These are phyloP conservation scores for Pythium insidiosum DNA, from an alignment of 352 stramenopile genomes.

Conservation along the genomic window DNA sequence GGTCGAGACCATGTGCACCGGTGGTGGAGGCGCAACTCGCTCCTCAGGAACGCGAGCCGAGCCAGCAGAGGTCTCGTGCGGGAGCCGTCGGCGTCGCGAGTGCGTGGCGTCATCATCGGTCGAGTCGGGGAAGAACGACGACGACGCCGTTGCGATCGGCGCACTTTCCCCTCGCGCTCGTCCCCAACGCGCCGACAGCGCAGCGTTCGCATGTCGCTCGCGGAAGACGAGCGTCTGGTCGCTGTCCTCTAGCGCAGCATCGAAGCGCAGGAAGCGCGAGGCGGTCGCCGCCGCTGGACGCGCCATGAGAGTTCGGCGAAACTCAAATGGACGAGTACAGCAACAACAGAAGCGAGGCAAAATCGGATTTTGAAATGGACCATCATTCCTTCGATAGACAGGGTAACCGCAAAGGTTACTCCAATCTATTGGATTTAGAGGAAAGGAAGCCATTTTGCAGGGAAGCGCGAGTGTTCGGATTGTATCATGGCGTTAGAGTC, in stretches of 20 bases:
- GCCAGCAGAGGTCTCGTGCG: too few species aligned
- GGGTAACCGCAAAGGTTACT: too few species aligned
- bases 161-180: slow-evolving; percentile 1
- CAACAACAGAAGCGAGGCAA: too few species aligned
- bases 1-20: slow-evolving; percentile 18
- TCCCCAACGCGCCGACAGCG: background rate
- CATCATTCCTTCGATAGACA: too few species aligned
- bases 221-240: slow-evolving; percentile 47
- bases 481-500: too few species aligned
- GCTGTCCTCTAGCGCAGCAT: slow-evolving; percentile 52
- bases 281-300: background rate
- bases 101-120: slow-evolving; percentile 51
- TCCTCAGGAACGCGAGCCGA: too few species aligned
- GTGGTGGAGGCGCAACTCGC: background rate
- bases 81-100: background rate
- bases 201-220: background rate
- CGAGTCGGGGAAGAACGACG: slow-evolving; percentile 66
- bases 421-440: too few species aligned
- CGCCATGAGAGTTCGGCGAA: too few species aligned
- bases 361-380: too few species aligned
- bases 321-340: too few species aligned
- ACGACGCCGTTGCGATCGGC: slow-evolving; percentile 14
- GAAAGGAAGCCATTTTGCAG: too few species aligned
- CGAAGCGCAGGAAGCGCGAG: slow-evolving; percentile 36
- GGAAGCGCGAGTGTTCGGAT: too few species aligned